phyloP scores from a whole-genome alignment of 441 rosid genomes.

The Gossypium lobatum region DNA sequence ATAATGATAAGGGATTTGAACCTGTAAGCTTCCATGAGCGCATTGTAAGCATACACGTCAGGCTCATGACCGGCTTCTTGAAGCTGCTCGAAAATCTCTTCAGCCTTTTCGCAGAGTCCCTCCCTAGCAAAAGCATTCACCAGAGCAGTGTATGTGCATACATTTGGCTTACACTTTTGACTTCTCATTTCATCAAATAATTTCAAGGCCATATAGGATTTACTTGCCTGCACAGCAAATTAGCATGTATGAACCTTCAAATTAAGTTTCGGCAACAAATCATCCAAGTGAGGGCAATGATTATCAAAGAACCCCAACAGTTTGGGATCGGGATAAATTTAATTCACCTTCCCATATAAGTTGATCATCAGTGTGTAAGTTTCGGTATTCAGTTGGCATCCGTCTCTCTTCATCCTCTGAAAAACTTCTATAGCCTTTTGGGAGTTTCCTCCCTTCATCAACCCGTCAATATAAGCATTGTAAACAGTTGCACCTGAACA shows the following conservation, averaged over 20 bases:
- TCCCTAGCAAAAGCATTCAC: conserved; percentile 93
- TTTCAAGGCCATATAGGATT: conserved; percentile 72
- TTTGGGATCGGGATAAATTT: not conserved
- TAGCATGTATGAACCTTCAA: conserved; percentile 7
- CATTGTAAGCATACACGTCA: conserved; percentile 84
- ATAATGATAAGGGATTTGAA: conserved; percentile 14
- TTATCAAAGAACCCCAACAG: not conserved
- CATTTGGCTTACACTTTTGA: conserved; percentile 71
- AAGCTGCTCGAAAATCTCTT: conserved; percentile 86
- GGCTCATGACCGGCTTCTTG: conserved; percentile 85
- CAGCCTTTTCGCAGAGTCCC: conserved; percentile 92
- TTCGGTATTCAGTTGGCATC: conserved; percentile 59
- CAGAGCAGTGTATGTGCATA: conserved; percentile 78
- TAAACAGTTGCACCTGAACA: conserved; percentile 62
- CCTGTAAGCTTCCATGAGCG: conserved; percentile 94
- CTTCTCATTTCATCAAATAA: conserved; percentile 77
- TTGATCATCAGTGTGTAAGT: conserved; percentile 83
- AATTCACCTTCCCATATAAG: conserved; percentile 73
- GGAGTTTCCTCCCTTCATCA: conserved; percentile 57
- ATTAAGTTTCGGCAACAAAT: not conserved
- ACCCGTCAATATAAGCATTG: conserved; percentile 78
- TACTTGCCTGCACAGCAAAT: conserved; percentile 48
- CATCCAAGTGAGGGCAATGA: not conserved
- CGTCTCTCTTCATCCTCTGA: conserved; percentile 66
- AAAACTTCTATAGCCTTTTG: conserved; percentile 62